These are phyloP conservation scores for Mallotus nudiflorus DNA, from an alignment of 345 rosid species.

Conservation along the genomic window DNA sequence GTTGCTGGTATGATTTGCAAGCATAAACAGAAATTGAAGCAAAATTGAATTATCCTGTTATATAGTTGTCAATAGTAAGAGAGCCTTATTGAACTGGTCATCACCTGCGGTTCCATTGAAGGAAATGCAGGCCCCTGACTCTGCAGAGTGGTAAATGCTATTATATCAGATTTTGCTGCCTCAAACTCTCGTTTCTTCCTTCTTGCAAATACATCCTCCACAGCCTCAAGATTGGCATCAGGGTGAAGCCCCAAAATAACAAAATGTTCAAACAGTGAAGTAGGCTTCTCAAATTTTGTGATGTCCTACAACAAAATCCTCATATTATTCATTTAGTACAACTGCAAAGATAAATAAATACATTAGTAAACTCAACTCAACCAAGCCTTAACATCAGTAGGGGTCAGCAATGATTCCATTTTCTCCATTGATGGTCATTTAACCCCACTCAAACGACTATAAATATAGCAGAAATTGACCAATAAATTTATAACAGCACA, in stretches of 20 bases:
- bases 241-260: slow-evolving; percentile 87
- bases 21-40: slow-evolving; percentile 2
- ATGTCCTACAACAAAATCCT: slow-evolving; percentile 54
- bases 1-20: not conserved
- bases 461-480: not conserved
- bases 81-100: slow-evolving; percentile 7
- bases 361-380: too few relatives aligned
- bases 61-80: slow-evolving; percentile 6
- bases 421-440: too few relatives aligned
- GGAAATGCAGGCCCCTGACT: slow-evolving; percentile 73
- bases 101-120: slow-evolving; percentile 86
- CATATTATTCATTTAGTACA: not conserved
- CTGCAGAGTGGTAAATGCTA: slow-evolving; percentile 48
- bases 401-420: too few relatives aligned
- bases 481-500: not conserved
- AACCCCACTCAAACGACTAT: not conserved
- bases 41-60: slow-evolving; percentile 3
- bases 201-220: slow-evolving; percentile 79
- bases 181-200: slow-evolving; percentile 84
- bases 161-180: slow-evolving; percentile 54
- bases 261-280: slow-evolving; percentile 84
- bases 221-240: slow-evolving; percentile 66
- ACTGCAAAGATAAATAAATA: not conserved
- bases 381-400: too few relatives aligned
- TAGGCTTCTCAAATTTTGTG: slow-evolving; percentile 65